Base-by-base conservation (phyloP, 2,329 filamentous ascomycete genomes). In the Ophioceras dolichostomum region DNA sequence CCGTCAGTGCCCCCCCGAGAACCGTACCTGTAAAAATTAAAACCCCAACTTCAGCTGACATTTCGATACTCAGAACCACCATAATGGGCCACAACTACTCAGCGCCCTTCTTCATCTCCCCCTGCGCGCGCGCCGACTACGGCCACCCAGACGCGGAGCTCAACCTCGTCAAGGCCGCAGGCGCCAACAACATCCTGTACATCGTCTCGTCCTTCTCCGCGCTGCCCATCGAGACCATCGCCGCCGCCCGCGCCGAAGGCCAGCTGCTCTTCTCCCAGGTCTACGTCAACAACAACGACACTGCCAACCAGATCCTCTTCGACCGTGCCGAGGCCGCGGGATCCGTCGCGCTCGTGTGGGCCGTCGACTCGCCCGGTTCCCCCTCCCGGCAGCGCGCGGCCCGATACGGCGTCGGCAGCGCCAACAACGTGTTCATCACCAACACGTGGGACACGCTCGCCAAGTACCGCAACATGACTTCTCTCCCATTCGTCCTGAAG, bases 41-140 rank as follows among this genome's bases (percentile, higher is more conserved):
- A n/a, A 18, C 17, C 10, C 5, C 13, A 20, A 19, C n/a, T n/a
- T n/a, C n/a, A n/a, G n/a, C n/a, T n/a, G n/a, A n/a, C n/a, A n/a
- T n/a, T n/a, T n/a, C n/a, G n/a, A 36, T 26, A 22, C 14, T 30
- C 35, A 59, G 35, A 13, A 70, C 67, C 5, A 68, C 60, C 14
- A 65, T 73, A 37, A 54, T 73, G 24, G 68, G 68, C 22, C 55
- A 68, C 54, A 67, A 70, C 52, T 68, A 70, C 51, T 66, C 61
- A 1, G 60, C 62, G 0, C 69, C 69, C n/a, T 65, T 73, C 55
- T 73, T 67, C 55, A 72, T 73, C 48, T 59, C 58, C 40, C 67
- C 69, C 4, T 64, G 61, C 9, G 65, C 67, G 19, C 56, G 58
- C 5, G 68, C 54, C 14, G 61, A 52, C 20, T 61, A 64, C 37